Evolutionary conservation across 805 yeast species (phyloP).

Genomic region (Saccharomycopsis javanensis): DNA sequence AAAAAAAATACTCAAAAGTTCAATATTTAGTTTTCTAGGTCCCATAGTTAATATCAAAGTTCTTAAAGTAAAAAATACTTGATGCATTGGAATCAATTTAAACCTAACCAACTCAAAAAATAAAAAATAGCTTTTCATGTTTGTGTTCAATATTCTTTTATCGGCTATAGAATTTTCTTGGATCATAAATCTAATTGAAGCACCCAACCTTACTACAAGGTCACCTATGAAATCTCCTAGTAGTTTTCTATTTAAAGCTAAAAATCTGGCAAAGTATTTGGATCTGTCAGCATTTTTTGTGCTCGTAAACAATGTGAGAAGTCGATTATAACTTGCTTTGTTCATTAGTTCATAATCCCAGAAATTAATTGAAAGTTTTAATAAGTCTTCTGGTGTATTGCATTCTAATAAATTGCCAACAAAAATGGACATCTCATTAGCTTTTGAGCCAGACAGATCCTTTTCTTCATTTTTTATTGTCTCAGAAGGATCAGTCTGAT

Average conservation of each 20-base stretch:
- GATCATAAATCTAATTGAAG: slow-evolving; percentile 51
- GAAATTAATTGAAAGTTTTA: slow-evolving; percentile 37
- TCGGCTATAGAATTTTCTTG: slow-evolving; percentile 29
- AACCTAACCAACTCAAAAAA: slow-evolving; percentile 73
- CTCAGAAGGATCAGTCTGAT: slow-evolving; percentile 1
- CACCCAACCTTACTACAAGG: slow-evolving; percentile 45
- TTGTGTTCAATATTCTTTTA: slow-evolving; percentile 19
- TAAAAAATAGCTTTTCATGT: slow-evolving; percentile 49
- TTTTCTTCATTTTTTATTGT: background rate
- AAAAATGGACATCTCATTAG: slow-evolving; percentile 31
- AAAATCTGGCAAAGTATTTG: slow-evolving; percentile 52
- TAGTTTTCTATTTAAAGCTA: slow-evolving; percentile 45
- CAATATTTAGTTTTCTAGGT: slow-evolving; percentile 50
- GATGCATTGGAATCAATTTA: slow-evolving; percentile 58
- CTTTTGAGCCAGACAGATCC: slow-evolving; percentile 1
- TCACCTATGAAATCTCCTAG: slow-evolving; percentile 45
- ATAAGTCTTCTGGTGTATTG: slow-evolving; percentile 39
- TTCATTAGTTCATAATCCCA: slow-evolving; percentile 48
- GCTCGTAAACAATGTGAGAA: slow-evolving; percentile 46
- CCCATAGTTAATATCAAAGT: slow-evolving; percentile 42
- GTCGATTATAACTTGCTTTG: slow-evolving; percentile 59
- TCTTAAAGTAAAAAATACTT: slow-evolving; percentile 65
- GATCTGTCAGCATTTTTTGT: slow-evolving; percentile 37
- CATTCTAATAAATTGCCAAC: slow-evolving; percentile 35
- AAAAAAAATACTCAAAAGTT: slow-evolving; percentile 56